Evolutionary conservation across 768 basidiomycete genomes (phyloP).

Genomic region (Mycena galericulata): DNA sequence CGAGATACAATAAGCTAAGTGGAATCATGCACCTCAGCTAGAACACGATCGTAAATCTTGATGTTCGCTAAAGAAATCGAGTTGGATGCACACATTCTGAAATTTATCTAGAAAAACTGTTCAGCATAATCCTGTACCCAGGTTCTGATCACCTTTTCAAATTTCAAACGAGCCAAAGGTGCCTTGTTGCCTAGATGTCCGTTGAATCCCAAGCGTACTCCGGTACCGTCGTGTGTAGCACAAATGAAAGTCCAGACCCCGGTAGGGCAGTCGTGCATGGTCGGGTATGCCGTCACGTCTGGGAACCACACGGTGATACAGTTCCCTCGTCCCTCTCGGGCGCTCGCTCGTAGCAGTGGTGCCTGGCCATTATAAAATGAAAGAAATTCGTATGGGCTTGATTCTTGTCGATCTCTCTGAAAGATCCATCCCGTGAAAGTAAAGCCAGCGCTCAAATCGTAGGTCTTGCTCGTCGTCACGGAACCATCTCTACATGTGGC

Average conservation of each 20-base stretch:
- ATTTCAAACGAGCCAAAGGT: not conserved
- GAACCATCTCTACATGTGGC: not conserved
- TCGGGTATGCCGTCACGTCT: not conserved
- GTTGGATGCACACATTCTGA: slow-evolving; percentile 9
- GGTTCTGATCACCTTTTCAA: not conserved
- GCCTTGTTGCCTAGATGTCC: slow-evolving; percentile 9
- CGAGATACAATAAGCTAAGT: not conserved
- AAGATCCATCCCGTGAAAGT: slow-evolving; percentile 12
- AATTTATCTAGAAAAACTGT: not conserved
- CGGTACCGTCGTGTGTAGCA: slow-evolving; percentile 5
- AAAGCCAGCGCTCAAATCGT: slow-evolving; percentile 6
- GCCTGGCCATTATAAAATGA: slow-evolving; percentile 1
- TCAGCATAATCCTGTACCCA: not conserved
- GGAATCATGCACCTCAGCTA: slow-evolving; percentile 2
- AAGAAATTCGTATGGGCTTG: slow-evolving; percentile 2
- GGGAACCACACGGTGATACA: not conserved
- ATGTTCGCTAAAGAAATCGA: slow-evolving; percentile 13
- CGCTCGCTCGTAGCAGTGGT: not conserved
- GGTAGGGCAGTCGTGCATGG: not conserved
- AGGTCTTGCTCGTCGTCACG: slow-evolving; percentile 6
- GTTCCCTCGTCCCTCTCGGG: not conserved
- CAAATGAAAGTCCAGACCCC: slow-evolving; percentile 8
- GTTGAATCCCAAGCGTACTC: slow-evolving; percentile 14
- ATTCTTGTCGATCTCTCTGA: slow-evolving; percentile 11
- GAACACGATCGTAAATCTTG: slow-evolving; percentile 9